These are phyloP conservation scores for Saussurea involucrata DNA, from an alignment of 129 eudicot genomes.

Conservation along the genomic window DNA sequence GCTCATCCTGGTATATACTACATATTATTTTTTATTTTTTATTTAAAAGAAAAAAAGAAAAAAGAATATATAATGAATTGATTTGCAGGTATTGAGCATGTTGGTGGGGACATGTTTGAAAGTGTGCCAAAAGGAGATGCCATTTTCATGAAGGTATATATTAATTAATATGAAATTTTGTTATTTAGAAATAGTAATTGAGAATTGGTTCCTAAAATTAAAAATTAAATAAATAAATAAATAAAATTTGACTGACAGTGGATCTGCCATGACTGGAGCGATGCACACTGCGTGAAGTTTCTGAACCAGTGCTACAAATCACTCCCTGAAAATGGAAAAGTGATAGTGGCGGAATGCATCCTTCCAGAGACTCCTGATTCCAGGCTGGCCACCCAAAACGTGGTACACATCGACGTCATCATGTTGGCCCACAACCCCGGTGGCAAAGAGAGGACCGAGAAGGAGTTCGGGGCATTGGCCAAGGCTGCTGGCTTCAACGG, in stretches of 20 bases:
- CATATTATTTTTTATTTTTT: background rate
- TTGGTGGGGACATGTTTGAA: constrained; percentile 85
- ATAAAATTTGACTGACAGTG: constrained; percentile 33
- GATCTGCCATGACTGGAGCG: constrained; percentile 87
- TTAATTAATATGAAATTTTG: too few relatives aligned
- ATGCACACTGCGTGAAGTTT: constrained; percentile 62
- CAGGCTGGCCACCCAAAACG: constrained; percentile 37
- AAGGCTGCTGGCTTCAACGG: constrained; percentile 63
- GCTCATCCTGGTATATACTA: constrained; percentile 38
- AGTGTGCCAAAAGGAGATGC: constrained; percentile 85
- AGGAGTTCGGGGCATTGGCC: constrained; percentile 70
- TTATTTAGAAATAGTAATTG: too few relatives aligned
- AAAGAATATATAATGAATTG: background rate
- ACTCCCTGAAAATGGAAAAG: constrained; percentile 64
- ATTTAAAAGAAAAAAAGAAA: too few relatives aligned
- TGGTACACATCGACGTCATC: constrained; percentile 61
- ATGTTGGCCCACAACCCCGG: constrained; percentile 86
- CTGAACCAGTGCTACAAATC: constrained; percentile 60
- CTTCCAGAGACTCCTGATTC: constrained; percentile 73
- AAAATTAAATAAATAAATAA: too few relatives aligned
- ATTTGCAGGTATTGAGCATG: constrained; percentile 63
- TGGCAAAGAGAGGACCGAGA: constrained; percentile 86
- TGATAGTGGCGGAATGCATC: constrained; percentile 63
- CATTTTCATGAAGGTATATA: constrained; percentile 62
- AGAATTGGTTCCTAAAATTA: too few relatives aligned